Evolutionary conservation across 148 eudicot genomes (phyloP).

Genomic region (Amaranthus palmeri): DNA sequence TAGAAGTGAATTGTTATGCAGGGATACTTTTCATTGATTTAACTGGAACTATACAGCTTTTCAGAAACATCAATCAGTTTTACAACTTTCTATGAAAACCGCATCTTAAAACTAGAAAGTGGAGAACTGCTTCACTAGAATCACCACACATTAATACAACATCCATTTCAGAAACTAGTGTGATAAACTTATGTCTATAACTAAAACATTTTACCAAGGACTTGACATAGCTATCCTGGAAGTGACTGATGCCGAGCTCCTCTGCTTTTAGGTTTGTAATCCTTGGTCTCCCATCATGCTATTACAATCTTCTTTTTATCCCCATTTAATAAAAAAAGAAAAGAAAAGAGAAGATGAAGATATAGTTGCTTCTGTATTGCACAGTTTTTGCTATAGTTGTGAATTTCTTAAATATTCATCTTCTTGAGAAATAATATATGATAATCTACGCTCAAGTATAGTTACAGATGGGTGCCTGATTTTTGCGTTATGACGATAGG

Average conservation of each 20-base stretch:
- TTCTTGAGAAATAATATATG: not conserved
- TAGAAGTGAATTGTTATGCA: too few species aligned
- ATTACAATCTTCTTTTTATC: not conserved
- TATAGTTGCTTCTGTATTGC: not conserved
- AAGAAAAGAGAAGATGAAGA: not conserved
- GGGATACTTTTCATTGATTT: not conserved
- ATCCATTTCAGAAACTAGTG: not conserved
- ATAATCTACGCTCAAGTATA: not conserved
- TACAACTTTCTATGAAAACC: not conserved
- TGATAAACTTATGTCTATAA: not conserved
- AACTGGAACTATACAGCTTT: not conserved
- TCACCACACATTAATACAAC: not conserved
- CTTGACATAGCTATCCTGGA: not conserved
- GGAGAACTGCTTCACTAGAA: not conserved
- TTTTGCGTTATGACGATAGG: conserved; percentile 39
- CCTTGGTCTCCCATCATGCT: not conserved
- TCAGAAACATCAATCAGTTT: not conserved
- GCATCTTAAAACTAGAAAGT: not conserved
- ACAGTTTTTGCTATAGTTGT: not conserved
- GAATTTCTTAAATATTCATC: not conserved
- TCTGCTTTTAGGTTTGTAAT: not conserved
- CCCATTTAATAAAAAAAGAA: too few species aligned
- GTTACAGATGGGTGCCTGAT: conserved; percentile 7
- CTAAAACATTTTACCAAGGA: not conserved
- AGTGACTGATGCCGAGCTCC: not conserved